Percentiles rank a stretch among this genome's conserved stretches.
phyloP scores from a whole-genome alignment of 1,284 basidiomycete species.

The Ustilago shanxiensis region DNA sequence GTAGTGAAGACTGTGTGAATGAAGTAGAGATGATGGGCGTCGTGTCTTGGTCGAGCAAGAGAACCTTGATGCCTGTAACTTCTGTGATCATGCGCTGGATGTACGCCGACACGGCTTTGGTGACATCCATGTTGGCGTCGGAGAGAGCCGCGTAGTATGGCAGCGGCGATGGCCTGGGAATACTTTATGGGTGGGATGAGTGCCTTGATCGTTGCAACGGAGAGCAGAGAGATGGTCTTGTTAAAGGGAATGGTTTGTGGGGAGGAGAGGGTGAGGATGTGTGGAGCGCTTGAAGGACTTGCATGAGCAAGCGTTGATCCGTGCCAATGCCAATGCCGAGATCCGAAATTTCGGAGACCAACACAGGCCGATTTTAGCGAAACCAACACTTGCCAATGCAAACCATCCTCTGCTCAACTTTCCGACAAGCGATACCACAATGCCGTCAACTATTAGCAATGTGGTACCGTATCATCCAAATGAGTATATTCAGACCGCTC shows the following conservation, averaged over 20 bases:
- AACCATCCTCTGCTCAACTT: background rate
- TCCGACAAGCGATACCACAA: background rate
- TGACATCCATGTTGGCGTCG: conserved; percentile 81
- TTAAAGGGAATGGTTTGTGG: background rate
- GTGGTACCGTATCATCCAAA: conserved; percentile 44
- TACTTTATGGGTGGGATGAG: too few species aligned
- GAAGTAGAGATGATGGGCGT: conserved; percentile 95
- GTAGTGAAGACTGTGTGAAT: conserved; percentile 90
- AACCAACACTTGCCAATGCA: conserved; percentile 6
- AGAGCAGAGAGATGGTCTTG: background rate
- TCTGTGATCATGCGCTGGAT: conserved; percentile 88
- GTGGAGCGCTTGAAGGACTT: conserved; percentile 13
- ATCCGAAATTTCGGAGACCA: conserved; percentile 13
- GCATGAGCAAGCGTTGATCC: conserved; percentile 20
- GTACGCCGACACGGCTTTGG: conserved; percentile 95
- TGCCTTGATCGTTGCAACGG: too few species aligned
- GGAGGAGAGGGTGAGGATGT: background rate
- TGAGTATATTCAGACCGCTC: conserved; percentile 70
- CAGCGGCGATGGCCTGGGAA: background rate
- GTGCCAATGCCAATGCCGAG: conserved; percentile 38
- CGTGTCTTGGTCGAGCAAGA: conserved; percentile 95
- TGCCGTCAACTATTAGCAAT: conserved; percentile 40
- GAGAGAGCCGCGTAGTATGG: background rate
- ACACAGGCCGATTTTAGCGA: conserved; percentile 3
- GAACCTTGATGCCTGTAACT: conserved; percentile 92